phyloP scores from a whole-genome alignment of 768 basidiomycete genomes.

The Russula emetica region DNA sequence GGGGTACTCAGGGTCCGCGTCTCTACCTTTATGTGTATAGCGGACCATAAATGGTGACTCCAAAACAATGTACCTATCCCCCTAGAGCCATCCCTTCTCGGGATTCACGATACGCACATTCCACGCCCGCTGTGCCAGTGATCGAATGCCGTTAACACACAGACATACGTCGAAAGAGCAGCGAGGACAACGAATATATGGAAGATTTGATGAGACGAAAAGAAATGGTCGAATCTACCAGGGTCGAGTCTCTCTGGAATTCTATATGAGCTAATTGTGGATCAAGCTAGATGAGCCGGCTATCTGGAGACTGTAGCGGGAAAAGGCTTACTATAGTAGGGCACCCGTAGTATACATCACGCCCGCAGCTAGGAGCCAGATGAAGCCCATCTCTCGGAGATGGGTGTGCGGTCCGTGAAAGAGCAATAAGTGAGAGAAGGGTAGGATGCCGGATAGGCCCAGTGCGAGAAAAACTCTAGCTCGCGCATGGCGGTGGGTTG shows the following conservation, averaged over 20 bases:
- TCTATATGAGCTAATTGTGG: constrained; percentile 61
- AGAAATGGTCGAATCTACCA: constrained; percentile 74
- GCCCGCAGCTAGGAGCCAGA: constrained; percentile 67
- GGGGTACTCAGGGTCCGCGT: too few relatives aligned
- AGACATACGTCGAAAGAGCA: constrained; percentile 60
- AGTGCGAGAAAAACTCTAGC: constrained; percentile 76
- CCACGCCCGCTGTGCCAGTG: constrained; percentile 45
- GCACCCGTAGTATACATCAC: constrained; percentile 76
- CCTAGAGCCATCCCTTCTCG: neutral
- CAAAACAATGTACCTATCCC: neutral
- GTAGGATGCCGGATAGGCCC: constrained; percentile 65
- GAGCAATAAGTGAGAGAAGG: constrained; percentile 59
- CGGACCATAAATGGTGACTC: too few relatives aligned
- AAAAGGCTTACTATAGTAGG: constrained; percentile 68
- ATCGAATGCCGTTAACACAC: constrained; percentile 52
- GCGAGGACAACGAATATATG: constrained; percentile 75
- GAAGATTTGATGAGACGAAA: constrained; percentile 87
- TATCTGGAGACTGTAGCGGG: constrained; percentile 25
- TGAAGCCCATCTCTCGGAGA: constrained; percentile 60
- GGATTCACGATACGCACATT: constrained; percentile 13
- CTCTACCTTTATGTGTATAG: too few relatives aligned
- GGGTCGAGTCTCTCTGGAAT: constrained; percentile 73
- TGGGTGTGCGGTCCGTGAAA: constrained; percentile 55
- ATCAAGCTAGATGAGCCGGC: constrained; percentile 24
- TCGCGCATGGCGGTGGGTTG: constrained; percentile 69